Percentiles rank a stretch among this genome's conserved stretches.
These are phyloP conservation scores for Russula lepida DNA, from an alignment of 768 basidiomycete species.

Conservation along the genomic window DNA sequence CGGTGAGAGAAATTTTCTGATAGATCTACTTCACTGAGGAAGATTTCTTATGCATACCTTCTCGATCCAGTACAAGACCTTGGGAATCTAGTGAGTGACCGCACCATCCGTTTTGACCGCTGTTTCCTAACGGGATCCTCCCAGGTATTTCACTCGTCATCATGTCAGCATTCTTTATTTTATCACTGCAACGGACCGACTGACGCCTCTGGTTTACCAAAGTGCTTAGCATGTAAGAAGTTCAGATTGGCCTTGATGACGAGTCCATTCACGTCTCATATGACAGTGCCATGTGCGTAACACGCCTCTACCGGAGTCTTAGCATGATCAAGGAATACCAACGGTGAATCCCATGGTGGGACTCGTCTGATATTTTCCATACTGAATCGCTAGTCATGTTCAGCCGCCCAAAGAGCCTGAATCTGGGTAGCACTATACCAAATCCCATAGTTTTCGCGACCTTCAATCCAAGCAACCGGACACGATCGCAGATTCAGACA, in stretches of 20 bases:
- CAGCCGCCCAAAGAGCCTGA: background rate
- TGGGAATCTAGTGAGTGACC: slow-evolving; percentile 1
- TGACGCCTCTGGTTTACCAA: background rate
- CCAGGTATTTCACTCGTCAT: slow-evolving; percentile 8
- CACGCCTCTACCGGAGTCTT: slow-evolving; percentile 8
- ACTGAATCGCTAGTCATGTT: background rate
- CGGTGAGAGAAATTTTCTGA: background rate
- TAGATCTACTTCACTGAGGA: background rate
- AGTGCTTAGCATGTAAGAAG: slow-evolving; percentile 9
- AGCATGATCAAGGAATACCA: background rate
- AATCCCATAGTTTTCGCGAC: background rate
- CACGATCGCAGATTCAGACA: background rate
- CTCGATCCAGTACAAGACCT: background rate
- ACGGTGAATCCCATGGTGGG: background rate
- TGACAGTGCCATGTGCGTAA: slow-evolving; percentile 14
- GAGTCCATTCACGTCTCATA: background rate
- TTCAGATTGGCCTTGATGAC: background rate
- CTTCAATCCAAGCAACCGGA: background rate
- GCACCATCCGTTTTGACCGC: background rate
- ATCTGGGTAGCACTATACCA: background rate
- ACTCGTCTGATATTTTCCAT: background rate
- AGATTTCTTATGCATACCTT: background rate
- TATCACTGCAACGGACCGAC: background rate
- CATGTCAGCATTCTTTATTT: slow-evolving; percentile 4
- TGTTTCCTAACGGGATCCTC: background rate